Conservation (phyloP, 2,329 filamentous ascomycete genomes). For the Hymenoscyphus fraxineus region DNA sequence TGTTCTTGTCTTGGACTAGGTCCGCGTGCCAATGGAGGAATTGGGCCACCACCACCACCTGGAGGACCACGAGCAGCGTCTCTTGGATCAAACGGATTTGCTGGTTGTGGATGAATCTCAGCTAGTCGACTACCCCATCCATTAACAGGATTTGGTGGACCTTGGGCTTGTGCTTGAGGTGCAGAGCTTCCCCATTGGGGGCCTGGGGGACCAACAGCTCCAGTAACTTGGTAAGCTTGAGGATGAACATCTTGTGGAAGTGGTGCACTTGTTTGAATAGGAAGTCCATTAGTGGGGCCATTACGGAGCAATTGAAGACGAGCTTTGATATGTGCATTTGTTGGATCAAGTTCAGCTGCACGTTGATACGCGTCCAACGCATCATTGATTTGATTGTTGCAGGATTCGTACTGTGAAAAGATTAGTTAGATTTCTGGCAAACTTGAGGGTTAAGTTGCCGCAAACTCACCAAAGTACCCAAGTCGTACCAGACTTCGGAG, state of each 20-base stretch:
- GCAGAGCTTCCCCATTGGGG: slow-evolving; percentile 85
- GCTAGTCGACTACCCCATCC: slow-evolving; percentile 65
- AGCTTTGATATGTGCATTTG: slow-evolving; percentile 94
- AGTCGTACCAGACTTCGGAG: slow-evolving; percentile 97
- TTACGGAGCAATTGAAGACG: slow-evolving; percentile 84
- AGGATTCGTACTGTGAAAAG: slow-evolving; percentile 77
- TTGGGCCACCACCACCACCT: slow-evolving; percentile 49
- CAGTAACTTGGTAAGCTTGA: slow-evolving; percentile 82
- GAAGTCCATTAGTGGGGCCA: slow-evolving; percentile 68
- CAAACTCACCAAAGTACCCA: slow-evolving; percentile 81
- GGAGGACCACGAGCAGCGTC: slow-evolving; percentile 64
- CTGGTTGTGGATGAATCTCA: slow-evolving; percentile 73
- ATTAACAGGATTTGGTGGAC: slow-evolving; percentile 38
- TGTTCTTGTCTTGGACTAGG: slow-evolving; percentile 73
- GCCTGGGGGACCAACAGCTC: slow-evolving; percentile 76
- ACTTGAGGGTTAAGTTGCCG: slow-evolving; percentile 22
- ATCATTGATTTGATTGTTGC: slow-evolving; percentile 97
- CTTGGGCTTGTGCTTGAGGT: slow-evolving; percentile 55
- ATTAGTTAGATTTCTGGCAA: slow-evolving; percentile 26
- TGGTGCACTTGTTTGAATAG: slow-evolving; percentile 71
- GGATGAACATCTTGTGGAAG: slow-evolving; percentile 94
- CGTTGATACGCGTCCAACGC: slow-evolving; percentile 93
- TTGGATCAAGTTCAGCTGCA: slow-evolving; percentile 88
- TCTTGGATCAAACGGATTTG: slow-evolving; percentile 78
- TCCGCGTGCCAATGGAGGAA: slow-evolving; percentile 58